A percentile compares a stretch with the other conserved stretches of the same genome.
Conservation (phyloP, 2,329 filamentous ascomycete species). For the Polytolypa hystricis region DNA sequence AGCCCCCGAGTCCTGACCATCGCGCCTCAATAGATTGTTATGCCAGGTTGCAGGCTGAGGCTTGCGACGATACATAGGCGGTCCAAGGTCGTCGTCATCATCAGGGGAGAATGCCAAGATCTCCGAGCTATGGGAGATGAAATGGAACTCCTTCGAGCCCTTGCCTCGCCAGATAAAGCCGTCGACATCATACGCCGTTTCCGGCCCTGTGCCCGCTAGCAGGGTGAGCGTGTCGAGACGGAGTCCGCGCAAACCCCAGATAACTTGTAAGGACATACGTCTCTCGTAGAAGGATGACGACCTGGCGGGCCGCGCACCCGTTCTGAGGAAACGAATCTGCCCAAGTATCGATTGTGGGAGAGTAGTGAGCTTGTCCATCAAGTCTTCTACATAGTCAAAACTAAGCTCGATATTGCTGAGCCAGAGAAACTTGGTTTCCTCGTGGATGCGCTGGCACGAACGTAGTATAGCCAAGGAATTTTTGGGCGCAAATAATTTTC, state of each 20-base stretch:
- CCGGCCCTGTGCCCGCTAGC: conserved; percentile 3
- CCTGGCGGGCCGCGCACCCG: conserved; percentile 1
- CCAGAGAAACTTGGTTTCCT: conserved; percentile 9
- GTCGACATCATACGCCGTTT: conserved; percentile 10
- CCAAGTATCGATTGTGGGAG: conserved; percentile 7
- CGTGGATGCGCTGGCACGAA: conserved; percentile 10
- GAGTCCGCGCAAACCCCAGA: conserved; percentile 13
- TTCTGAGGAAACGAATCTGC: conserved; percentile 12
- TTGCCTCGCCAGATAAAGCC: conserved; percentile 12
- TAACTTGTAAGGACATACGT: conserved; percentile 9
- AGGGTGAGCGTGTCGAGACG: conserved; percentile 12
- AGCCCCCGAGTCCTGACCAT: conserved; percentile 10
- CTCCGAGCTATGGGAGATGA: conserved; percentile 10
- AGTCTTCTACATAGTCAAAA: conserved; percentile 7
- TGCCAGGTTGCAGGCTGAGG: conserved; percentile 12
- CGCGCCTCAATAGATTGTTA: conserved; percentile 8
- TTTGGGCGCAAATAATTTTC: no score
- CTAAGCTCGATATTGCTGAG: conserved; percentile 9
- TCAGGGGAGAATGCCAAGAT: conserved; percentile 7
- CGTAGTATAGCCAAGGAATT: conserved; percentile 11
- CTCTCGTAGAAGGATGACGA: conserved; percentile 7
- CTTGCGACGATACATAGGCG: conserved; percentile 5
- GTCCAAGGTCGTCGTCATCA: not conserved
- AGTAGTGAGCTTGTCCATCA: conserved; percentile 10
- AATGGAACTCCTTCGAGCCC: conserved; percentile 13